Percentiles rank a stretch among this genome's conserved stretches.
Evolutionary conservation across 768 basidiomycete species (phyloP).

Genomic region (Podaxis pistillaris): DNA sequence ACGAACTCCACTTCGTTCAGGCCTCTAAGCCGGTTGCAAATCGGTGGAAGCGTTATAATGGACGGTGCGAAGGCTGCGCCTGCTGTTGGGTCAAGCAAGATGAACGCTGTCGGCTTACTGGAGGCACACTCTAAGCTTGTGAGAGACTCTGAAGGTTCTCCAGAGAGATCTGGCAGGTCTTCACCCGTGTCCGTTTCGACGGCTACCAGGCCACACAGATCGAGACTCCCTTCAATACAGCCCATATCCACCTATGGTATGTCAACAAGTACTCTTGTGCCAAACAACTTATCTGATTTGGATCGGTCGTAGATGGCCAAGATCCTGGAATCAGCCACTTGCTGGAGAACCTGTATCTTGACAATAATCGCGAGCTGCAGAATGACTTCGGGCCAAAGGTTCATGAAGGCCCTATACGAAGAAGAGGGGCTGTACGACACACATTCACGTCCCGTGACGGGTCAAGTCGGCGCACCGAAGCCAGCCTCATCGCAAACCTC

Average conservation of each 20-base stretch:
- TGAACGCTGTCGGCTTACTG: conserved; percentile 79
- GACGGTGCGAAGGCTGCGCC: conserved; percentile 88
- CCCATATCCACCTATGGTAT: conserved; percentile 75
- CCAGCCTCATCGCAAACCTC: conserved; percentile 81
- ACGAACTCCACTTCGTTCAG: conserved; percentile 62
- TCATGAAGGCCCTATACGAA: conserved; percentile 75
- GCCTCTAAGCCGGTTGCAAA: conserved; percentile 59
- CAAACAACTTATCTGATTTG: not conserved
- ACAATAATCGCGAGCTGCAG: conserved; percentile 81
- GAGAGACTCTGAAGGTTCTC: conserved; percentile 55
- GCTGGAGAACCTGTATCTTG: conserved; percentile 86
- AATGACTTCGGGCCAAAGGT: conserved; percentile 91
- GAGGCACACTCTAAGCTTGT: conserved; percentile 69
- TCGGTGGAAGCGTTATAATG: conserved; percentile 46
- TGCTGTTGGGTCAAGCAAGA: conserved; percentile 82
- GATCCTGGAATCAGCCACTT: conserved; percentile 89
- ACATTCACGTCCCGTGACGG: conserved; percentile 68
- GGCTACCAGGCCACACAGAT: conserved; percentile 46
- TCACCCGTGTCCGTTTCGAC: conserved; percentile 70
- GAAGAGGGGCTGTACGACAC: conserved; percentile 71
- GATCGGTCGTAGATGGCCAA: conserved; percentile 65
- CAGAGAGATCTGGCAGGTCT: conserved; percentile 72
- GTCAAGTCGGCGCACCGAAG: conserved; percentile 59
- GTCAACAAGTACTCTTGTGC: conserved; percentile 18
- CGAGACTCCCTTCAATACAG: conserved; percentile 49